A percentile compares a stretch with the other conserved stretches of the same genome.
These are phyloP conservation scores for Huntiella bhutanensis DNA, from an alignment of 2,329 filamentous ascomycete species.

Conservation along the genomic window DNA sequence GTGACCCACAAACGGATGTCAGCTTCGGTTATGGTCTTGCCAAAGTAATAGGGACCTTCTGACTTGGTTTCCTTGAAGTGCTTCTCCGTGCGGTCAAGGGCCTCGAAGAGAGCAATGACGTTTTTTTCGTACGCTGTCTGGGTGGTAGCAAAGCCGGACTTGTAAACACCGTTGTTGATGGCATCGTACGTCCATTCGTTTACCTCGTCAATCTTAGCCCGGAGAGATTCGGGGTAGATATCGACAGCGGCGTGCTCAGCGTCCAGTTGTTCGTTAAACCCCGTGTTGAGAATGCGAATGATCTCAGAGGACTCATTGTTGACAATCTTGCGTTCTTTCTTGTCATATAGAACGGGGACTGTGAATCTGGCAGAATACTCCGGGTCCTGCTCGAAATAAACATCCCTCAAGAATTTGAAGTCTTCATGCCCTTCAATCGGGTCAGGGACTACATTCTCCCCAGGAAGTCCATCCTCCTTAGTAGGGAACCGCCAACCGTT, in stretches of 20 bases:
- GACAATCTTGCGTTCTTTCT: slow-evolving; percentile 55
- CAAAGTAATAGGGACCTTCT: slow-evolving; percentile 54
- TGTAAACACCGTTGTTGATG: slow-evolving; percentile 56
- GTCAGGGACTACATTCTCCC: slow-evolving; percentile 45
- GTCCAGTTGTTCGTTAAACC: slow-evolving; percentile 54
- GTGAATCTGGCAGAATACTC: slow-evolving; percentile 67
- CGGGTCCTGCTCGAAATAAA: slow-evolving; percentile 60
- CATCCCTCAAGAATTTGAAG: slow-evolving; percentile 50
- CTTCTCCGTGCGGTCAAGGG: slow-evolving; percentile 56
- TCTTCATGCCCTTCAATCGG: slow-evolving; percentile 51
- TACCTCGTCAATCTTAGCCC: slow-evolving; percentile 50
- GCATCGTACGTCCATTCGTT: slow-evolving; percentile 65
- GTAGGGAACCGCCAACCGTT: slow-evolving; percentile 63
- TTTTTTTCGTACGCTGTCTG: slow-evolving; percentile 67
- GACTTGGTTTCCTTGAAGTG: slow-evolving; percentile 33
- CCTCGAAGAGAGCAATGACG: slow-evolving; percentile 50
- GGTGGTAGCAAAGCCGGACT: slow-evolving; percentile 67
- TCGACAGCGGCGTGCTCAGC: slow-evolving; percentile 40
- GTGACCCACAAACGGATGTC: slow-evolving; percentile 60
- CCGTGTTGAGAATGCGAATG: slow-evolving; percentile 65
- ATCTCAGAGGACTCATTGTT: slow-evolving; percentile 90
- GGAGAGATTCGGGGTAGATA: slow-evolving; percentile 49
- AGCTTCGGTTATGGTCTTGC: slow-evolving; percentile 56
- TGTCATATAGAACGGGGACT: slow-evolving; percentile 74
- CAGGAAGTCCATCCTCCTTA: slow-evolving; percentile 33